phyloP scores from a whole-genome alignment of 768 basidiomycete species.

The Boletales sp. region DNA sequence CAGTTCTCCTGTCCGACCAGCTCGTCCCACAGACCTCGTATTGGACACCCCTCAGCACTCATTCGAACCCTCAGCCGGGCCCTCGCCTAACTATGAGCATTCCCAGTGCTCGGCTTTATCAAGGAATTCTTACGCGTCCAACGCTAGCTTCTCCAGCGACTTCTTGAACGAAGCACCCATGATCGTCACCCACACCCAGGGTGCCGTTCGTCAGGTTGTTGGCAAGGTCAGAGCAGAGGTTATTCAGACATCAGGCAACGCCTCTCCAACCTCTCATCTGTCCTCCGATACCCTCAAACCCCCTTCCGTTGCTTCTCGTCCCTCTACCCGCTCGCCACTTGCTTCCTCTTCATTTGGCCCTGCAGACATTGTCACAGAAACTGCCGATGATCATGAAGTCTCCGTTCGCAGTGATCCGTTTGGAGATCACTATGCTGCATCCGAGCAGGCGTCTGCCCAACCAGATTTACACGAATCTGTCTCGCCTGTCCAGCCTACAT shows the following conservation, averaged over 20 bases:
- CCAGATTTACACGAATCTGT: slow-evolving; percentile 38
- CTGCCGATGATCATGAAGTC: slow-evolving; percentile 28
- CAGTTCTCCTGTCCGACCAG: slow-evolving; percentile 50
- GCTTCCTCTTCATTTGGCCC: slow-evolving; percentile 72
- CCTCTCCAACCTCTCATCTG: slow-evolving; percentile 26
- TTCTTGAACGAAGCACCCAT: slow-evolving; percentile 78
- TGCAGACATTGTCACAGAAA: slow-evolving; percentile 55
- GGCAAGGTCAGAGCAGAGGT: slow-evolving; percentile 80
- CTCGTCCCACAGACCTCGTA: slow-evolving; percentile 56
- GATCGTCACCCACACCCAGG: slow-evolving; percentile 68
- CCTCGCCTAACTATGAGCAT: slow-evolving; percentile 35
- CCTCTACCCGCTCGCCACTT: slow-evolving; percentile 59
- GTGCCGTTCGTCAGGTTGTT: slow-evolving; percentile 64
- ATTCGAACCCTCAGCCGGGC: slow-evolving; percentile 42
- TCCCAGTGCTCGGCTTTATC: slow-evolving; percentile 57
- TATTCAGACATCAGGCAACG: slow-evolving; percentile 52
- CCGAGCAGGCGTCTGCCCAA: slow-evolving; percentile 19
- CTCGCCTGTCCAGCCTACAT: slow-evolving; percentile 52
- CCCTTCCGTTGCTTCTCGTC: slow-evolving; percentile 36
- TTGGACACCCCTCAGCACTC: slow-evolving; percentile 62
- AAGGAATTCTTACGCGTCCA: slow-evolving; percentile 69
- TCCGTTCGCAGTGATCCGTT: slow-evolving; percentile 51
- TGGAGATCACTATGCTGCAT: slow-evolving; percentile 47
- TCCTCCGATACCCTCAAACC: slow-evolving; percentile 40
- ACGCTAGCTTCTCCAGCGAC: slow-evolving; percentile 73